Evolutionary conservation across 2,329 filamentous ascomycete species (phyloP).

Genomic region (Cercospora sesami): DNA sequence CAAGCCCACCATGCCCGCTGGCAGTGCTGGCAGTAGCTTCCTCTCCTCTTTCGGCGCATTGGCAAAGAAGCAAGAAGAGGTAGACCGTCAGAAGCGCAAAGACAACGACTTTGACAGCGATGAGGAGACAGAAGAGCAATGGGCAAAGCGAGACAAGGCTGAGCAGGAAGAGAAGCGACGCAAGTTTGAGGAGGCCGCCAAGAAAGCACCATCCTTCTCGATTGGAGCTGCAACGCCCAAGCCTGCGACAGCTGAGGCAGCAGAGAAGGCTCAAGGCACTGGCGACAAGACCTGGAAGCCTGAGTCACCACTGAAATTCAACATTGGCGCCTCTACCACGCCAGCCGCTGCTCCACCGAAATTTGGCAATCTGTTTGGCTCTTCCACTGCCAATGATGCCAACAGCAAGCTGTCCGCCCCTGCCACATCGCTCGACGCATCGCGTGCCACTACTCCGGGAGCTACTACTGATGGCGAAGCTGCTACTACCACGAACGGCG

Average conservation of each 20-base stretch:
- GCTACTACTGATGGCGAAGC: slow-evolving; percentile 43
- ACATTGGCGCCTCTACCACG: slow-evolving; percentile 33
- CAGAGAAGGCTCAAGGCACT: slow-evolving; percentile 29
- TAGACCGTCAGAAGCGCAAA: slow-evolving; percentile 51
- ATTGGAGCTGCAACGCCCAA: slow-evolving; percentile 19
- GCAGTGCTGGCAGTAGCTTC: slow-evolving; percentile 29
- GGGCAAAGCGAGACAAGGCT: slow-evolving; percentile 50
- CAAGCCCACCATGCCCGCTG: slow-evolving; percentile 40
- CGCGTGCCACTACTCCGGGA: slow-evolving; percentile 50
- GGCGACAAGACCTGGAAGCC: slow-evolving; percentile 52
- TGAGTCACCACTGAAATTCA: slow-evolving; percentile 52
- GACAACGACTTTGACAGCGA: slow-evolving; percentile 55
- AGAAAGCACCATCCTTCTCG: slow-evolving; percentile 35
- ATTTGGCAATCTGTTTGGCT: slow-evolving; percentile 16
- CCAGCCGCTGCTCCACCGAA: slow-evolving; percentile 26
- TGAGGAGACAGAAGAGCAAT: slow-evolving; percentile 53
- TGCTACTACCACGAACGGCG: slow-evolving; percentile 35
- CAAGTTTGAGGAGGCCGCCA: slow-evolving; percentile 43
- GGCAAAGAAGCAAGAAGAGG: slow-evolving; percentile 45
- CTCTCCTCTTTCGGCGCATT: slow-evolving; percentile 39
- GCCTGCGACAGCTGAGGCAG: slow-evolving; percentile 19
- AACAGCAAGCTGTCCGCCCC: slow-evolving; percentile 9
- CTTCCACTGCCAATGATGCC: slow-evolving; percentile 14
- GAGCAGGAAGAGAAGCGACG: slow-evolving; percentile 49
- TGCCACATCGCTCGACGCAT: slow-evolving; percentile 42